A percentile compares a stretch with the other conserved stretches of the same genome.
Conservation (phyloP, 768 basidiomycete genomes). For the Mycena rebaudengoi region DNA sequence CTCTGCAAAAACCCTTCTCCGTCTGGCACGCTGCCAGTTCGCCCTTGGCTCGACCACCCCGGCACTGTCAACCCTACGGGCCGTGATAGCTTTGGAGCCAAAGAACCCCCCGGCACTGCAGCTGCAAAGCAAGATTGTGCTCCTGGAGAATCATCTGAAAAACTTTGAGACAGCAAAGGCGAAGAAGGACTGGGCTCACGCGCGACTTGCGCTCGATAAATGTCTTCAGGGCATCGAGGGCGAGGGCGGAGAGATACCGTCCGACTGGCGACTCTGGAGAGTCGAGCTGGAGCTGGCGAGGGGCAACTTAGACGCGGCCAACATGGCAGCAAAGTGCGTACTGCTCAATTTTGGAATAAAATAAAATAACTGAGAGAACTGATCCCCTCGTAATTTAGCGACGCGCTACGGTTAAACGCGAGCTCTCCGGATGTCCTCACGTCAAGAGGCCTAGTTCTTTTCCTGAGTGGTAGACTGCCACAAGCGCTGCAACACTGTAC, state of each 20-base stretch:
- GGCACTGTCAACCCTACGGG: slow-evolving; percentile 72
- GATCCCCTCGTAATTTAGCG: no score
- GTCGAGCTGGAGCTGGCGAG: slow-evolving; percentile 81
- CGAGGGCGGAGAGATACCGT: slow-evolving; percentile 79
- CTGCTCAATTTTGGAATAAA: background rate
- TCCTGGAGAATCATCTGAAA: slow-evolving; percentile 71
- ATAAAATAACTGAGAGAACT: no score
- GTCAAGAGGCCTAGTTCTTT: slow-evolving; percentile 81
- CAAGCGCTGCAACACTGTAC: slow-evolving; percentile 76
- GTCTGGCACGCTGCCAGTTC: slow-evolving; percentile 85
- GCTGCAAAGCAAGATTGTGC: slow-evolving; percentile 66
- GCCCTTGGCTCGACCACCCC: slow-evolving; percentile 76
- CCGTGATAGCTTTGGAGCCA: slow-evolving; percentile 68
- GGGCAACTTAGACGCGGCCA: slow-evolving; percentile 78
- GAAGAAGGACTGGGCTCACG: slow-evolving; percentile 79
- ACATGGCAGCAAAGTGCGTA: slow-evolving; percentile 76
- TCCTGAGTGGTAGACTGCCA: slow-evolving; percentile 74
- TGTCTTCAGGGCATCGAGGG: slow-evolving; percentile 76
- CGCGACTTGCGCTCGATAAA: slow-evolving; percentile 81
- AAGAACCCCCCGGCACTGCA: slow-evolving; percentile 65
- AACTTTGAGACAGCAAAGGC: slow-evolving; percentile 66
- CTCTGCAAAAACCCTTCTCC: slow-evolving; percentile 80
- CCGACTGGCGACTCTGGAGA: slow-evolving; percentile 83
- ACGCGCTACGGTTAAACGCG: slow-evolving; percentile 74
- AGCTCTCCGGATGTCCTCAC: slow-evolving; percentile 84